Base-by-base conservation (phyloP, 768 basidiomycete genomes). In the Hericium coralloides region DNA sequence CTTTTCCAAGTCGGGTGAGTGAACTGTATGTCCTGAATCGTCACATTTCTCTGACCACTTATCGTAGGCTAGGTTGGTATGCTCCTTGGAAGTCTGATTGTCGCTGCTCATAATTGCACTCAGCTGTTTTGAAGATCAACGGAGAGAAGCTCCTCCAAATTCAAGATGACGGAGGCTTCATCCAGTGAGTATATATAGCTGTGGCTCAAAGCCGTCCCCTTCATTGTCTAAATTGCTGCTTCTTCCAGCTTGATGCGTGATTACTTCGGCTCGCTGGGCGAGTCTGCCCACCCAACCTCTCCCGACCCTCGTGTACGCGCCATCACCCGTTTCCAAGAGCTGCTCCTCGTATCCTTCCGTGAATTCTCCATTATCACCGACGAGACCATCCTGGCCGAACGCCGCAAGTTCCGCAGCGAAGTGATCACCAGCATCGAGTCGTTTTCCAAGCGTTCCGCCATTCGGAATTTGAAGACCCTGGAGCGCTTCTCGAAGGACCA, bases 321-420 rank as follows among this genome's bases (percentile, higher is more conserved):
- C 20, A 95, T 98, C 65, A 98, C 94, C 9, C 87, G 90, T 55
- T 99, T 99, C 79, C 97, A 98, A 70, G 95, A 99, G 72, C 83
- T 93, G 0, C 84, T 98, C 43, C 84, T 98, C 7, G 87, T 99
- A 55, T 95, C 97, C 2, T 99, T 99, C 82, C 83, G 97, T 56
- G 97, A 99, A 68, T 98, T 99, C 69, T 88, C 92, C 4, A 80
- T 93, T 60, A 97, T 99, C 69, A 93, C 93, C 0, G 95, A 98
- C 64, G 97, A 98, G 10, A 88, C 89, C 17, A 98, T 99, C 64
- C 80, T 82, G 15, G 77, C 81, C 12, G 97, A 99, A 70, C 85
- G 97, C 22, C 81, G 82, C 60, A 82, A 86, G 50, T 92, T 89
- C 75, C 81, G 95, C 50, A 81, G 84, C 37, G 94, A 98, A 66